Evolutionary conservation across 108 stramenopile genomes (phyloP).

Genomic region (Pseudonitzschia delicatissima): DNA sequence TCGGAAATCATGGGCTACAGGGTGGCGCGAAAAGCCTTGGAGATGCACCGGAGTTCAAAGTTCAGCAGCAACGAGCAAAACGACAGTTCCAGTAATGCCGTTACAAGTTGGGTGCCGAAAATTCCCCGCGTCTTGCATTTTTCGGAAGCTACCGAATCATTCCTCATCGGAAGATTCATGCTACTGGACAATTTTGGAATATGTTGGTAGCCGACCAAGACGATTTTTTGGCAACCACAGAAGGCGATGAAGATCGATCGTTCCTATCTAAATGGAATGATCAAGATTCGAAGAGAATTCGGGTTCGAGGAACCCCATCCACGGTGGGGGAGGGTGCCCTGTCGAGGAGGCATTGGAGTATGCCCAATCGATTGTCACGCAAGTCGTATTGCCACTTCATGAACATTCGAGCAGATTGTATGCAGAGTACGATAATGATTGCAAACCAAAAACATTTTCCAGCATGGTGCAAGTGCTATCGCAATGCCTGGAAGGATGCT

Average conservation of each 20-base stretch:
- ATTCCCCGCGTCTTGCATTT: slow-evolving; percentile 26
- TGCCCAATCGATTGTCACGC: slow-evolving; percentile 45
- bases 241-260: not conserved
- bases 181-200: slow-evolving; percentile 59
- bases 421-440: not conserved
- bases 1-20: slow-evolving; percentile 71
- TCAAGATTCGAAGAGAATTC: slow-evolving; percentile 69
- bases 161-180: slow-evolving; percentile 7
- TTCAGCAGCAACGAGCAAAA: not conserved
- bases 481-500: not conserved
- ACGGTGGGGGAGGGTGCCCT: slow-evolving; percentile 76
- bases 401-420: not conserved
- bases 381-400: slow-evolving; percentile 73
- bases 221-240: not conserved
- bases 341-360: slow-evolving; percentile 57
- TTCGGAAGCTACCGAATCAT: not conserved
- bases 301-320: slow-evolving; percentile 90
- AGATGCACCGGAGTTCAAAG: not conserved
- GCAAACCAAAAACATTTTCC: not conserved
- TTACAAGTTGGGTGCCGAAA: not conserved
- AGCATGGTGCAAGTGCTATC: slow-evolving; percentile 1
- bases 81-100: not conserved
- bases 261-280: slow-evolving; percentile 52
- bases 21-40: slow-evolving; percentile 45
- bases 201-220: slow-evolving; percentile 32